These are phyloP conservation scores for Fusarium protoensiforme DNA, from an alignment of 2,329 filamentous ascomycete genomes.

Conservation along the genomic window DNA sequence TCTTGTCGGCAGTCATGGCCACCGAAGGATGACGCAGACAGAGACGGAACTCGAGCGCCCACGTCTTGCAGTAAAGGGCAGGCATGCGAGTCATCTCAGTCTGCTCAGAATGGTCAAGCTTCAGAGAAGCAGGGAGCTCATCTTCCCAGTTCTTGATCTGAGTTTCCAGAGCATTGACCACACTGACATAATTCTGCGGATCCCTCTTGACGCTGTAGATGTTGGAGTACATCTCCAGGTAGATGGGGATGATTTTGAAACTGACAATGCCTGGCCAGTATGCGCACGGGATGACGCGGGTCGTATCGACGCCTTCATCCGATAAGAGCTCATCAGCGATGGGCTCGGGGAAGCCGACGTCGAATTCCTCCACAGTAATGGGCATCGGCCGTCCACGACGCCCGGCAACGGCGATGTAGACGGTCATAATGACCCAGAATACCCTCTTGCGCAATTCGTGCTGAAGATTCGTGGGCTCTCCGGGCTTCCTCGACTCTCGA, in stretches of 20 bases:
- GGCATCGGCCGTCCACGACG: constrained; percentile 83
- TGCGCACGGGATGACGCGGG: constrained; percentile 68
- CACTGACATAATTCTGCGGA: constrained; percentile 70
- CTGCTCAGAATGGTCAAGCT: constrained; percentile 55
- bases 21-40: constrained; percentile 72
- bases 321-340: constrained; percentile 77
- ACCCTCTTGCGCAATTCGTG: constrained; percentile 81
- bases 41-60: constrained; percentile 67
- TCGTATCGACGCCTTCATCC: constrained; percentile 70
- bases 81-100: constrained; percentile 59
- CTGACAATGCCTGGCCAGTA: constrained; percentile 75
- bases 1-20: constrained; percentile 64
- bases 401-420: constrained; percentile 76
- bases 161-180: constrained; percentile 73
- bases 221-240: constrained; percentile 78
- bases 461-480: constrained; percentile 65
- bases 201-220: constrained; percentile 78
- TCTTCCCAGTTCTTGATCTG: constrained; percentile 72
- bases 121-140: constrained; percentile 70
- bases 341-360: constrained; percentile 79
- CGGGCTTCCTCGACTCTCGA: constrained; percentile 68
- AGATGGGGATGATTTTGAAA: constrained; percentile 73
- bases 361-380: constrained; percentile 78
- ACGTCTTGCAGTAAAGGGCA: constrained; percentile 65
- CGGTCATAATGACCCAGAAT: constrained; percentile 78